phyloP scores from a whole-genome alignment of 2,329 filamentous ascomycete species.

The Trichoderma citrinoviride region DNA sequence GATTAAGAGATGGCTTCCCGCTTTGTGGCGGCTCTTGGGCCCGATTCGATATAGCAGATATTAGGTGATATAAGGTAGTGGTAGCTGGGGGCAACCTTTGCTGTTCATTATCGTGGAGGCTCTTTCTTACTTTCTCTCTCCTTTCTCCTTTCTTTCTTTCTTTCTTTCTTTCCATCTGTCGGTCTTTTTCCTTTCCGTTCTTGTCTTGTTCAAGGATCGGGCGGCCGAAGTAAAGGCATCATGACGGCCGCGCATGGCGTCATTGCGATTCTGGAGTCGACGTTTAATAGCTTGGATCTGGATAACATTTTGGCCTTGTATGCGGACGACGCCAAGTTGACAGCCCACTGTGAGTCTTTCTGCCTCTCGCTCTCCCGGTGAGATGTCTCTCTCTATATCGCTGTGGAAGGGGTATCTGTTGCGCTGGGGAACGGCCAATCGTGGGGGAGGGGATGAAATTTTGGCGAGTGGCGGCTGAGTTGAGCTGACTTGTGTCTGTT shows the following conservation, averaged over 20 bases:
- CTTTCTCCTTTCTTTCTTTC: background rate
- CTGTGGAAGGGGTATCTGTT: too few species aligned
- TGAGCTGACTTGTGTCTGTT: background rate
- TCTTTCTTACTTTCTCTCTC: background rate
- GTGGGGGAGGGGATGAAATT: too few species aligned
- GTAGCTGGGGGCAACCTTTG: too few species aligned
- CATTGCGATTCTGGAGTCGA: conserved; percentile 15
- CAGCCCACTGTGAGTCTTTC: conserved; percentile 5
- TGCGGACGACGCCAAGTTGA: conserved; percentile 13
- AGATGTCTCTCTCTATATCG: too few species aligned
- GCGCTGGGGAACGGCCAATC: too few species aligned
- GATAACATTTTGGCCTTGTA: conserved; percentile 11
- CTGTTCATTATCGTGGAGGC: background rate
- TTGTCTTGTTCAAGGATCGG: background rate
- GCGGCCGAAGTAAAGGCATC: background rate
- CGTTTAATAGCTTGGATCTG: conserved; percentile 14
- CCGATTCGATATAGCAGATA: too few species aligned
- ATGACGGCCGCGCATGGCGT: conserved; percentile 11
- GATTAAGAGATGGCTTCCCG: conserved; percentile 3
- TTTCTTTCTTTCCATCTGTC: too few species aligned
- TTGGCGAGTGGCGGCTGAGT: background rate
- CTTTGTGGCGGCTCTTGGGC: background rate
- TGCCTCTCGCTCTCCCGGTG: background rate
- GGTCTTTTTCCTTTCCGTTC: too few species aligned
- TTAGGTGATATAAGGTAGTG: too few species aligned